Percentiles rank a stretch among this genome's conserved stretches.
These are phyloP conservation scores for Aspergillus steynii DNA, from an alignment of 495 filamentous ascomycete species.

Conservation along the genomic window DNA sequence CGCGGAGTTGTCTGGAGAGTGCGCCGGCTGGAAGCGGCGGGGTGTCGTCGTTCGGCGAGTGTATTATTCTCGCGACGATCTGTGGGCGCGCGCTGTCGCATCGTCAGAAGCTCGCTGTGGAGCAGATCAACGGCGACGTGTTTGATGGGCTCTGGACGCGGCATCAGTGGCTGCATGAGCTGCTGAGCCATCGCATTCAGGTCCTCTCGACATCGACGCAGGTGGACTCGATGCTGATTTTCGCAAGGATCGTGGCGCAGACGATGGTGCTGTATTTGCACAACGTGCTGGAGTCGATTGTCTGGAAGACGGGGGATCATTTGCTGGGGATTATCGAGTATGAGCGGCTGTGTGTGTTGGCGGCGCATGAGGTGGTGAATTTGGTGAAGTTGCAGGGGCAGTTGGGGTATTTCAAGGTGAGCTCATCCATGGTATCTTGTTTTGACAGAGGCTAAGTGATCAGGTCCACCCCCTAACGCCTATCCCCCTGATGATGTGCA, in stretches of 20 bases:
- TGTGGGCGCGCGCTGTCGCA: conserved; percentile 49
- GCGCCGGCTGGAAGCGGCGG: conserved; percentile 13
- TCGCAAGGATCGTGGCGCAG: conserved; percentile 45
- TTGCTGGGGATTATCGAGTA: conserved; percentile 25
- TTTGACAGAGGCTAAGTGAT: neutral
- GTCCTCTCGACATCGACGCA: conserved; percentile 23
- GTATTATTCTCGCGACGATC: conserved; percentile 48
- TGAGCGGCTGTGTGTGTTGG: conserved; percentile 23
- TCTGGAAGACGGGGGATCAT: conserved; percentile 26
- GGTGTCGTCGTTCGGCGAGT: conserved; percentile 48
- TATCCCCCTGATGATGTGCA: conserved; percentile 27
- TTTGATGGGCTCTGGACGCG: conserved; percentile 44
- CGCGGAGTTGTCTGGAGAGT: neutral
- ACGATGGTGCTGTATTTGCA: conserved; percentile 38
- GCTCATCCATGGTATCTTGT: neutral
- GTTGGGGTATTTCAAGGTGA: conserved; percentile 26
- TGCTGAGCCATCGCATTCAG: conserved; percentile 38
- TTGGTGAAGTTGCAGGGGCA: conserved; percentile 25
- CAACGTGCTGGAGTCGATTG: conserved; percentile 24
- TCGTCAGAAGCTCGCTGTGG: conserved; percentile 33
- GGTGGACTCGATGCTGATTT: conserved; percentile 48
- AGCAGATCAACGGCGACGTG: conserved; percentile 21
- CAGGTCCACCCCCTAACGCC: conserved; percentile 27
- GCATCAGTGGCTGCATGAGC: conserved; percentile 50
- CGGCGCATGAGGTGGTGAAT: conserved; percentile 23